Percentiles rank a stretch among this genome's conserved stretches.
phyloP scores from a whole-genome alignment of 2,329 filamentous ascomycete genomes.

The Diplodia mutila region DNA sequence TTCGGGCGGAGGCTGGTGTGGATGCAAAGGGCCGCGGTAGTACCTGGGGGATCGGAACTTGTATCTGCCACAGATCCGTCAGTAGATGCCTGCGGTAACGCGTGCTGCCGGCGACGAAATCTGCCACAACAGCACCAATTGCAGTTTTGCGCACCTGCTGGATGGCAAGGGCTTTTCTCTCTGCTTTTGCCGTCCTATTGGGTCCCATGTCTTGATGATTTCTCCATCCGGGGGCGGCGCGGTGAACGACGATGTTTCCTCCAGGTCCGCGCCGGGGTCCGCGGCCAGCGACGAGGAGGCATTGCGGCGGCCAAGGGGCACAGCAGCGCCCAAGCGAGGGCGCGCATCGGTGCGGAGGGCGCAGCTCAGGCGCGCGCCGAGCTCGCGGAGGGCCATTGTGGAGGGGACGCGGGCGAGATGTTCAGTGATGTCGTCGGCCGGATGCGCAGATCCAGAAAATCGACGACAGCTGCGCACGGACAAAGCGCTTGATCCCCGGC shows the following conservation, averaged over 20 bases:
- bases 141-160: conserved; percentile 54
- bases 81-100: background rate
- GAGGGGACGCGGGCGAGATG: conserved; percentile 27
- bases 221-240: conserved; percentile 44
- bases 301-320: conserved; percentile 48
- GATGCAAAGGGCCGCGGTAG: conserved; percentile 90
- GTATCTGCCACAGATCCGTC: conserved; percentile 64
- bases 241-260: conserved; percentile 52
- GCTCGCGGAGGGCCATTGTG: conserved; percentile 44
- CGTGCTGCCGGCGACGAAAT: background rate
- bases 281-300: conserved; percentile 49
- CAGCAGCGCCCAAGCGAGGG: conserved; percentile 32
- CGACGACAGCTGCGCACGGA: conserved; percentile 17
- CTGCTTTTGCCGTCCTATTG: conserved; percentile 49
- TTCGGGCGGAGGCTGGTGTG: conserved; percentile 82
- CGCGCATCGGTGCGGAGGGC: conserved; percentile 35
- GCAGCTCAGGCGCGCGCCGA: conserved; percentile 38
- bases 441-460: conserved; percentile 24
- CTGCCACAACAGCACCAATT: background rate
- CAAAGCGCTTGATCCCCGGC: conserved; percentile 20
- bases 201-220: conserved; percentile 53
- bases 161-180: conserved; percentile 52
- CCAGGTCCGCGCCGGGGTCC: conserved; percentile 48
- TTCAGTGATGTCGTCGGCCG: conserved; percentile 25
- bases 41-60: conserved; percentile 94